Evolutionary conservation across 768 basidiomycete genomes (phyloP).

Genomic region (Coprinellus aureogranulatus): DNA sequence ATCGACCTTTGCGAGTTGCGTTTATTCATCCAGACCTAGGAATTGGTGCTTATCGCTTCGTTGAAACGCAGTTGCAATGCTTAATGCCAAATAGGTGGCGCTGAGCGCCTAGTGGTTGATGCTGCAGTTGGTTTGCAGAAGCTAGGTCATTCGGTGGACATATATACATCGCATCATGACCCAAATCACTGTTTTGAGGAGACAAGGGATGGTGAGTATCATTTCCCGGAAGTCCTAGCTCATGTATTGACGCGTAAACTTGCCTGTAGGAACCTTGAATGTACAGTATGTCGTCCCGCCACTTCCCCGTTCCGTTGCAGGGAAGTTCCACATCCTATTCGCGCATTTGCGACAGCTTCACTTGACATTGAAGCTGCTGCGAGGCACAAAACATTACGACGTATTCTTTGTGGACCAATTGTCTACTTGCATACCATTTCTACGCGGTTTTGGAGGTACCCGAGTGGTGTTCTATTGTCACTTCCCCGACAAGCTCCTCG

Average conservation of each 20-base stretch:
- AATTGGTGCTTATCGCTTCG: conserved; percentile 58
- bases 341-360: conserved; percentile 89
- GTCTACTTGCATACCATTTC: conserved; percentile 84
- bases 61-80: conserved; percentile 6
- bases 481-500: conserved; percentile 92
- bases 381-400: conserved; percentile 57
- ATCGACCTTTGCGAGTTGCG: conserved; percentile 48
- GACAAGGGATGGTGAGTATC: conserved; percentile 79
- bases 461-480: conserved; percentile 97
- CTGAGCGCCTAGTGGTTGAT: conserved; percentile 93
- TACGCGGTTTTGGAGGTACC: conserved; percentile 63
- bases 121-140: conserved; percentile 86
- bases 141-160: conserved; percentile 79
- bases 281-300: conserved; percentile 72
- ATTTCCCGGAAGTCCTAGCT: background rate
- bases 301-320: conserved; percentile 76
- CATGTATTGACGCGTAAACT: background rate
- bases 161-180: conserved; percentile 94
- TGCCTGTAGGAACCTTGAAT: conserved; percentile 64
- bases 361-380: conserved; percentile 65
- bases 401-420: conserved; percentile 95
- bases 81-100: conserved; percentile 64
- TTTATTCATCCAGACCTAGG: conserved; percentile 95
- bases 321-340: conserved; percentile 84
- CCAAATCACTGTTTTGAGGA: conserved; percentile 88